Conservation (phyloP, 768 basidiomycete genomes). For the Termitomyces sp. region DNA sequence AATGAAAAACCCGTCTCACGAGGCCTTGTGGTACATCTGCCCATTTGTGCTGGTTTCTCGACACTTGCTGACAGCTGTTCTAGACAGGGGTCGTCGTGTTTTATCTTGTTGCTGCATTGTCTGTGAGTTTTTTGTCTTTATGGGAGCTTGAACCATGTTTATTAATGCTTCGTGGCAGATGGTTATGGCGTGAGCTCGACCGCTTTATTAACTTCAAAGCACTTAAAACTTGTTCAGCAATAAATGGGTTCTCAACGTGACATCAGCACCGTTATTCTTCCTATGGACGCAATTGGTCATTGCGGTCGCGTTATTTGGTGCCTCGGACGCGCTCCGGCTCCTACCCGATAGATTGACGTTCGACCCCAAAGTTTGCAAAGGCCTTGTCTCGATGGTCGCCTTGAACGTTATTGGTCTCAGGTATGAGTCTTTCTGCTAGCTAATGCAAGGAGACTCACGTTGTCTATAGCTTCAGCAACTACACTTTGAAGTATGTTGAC, state of each 20-base stretch:
- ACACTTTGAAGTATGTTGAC: conserved; percentile 89
- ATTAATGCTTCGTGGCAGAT: conserved; percentile 43
- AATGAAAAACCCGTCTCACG: conserved; percentile 33
- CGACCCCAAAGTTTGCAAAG: conserved; percentile 61
- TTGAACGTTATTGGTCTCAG: conserved; percentile 83
- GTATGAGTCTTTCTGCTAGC: conserved; percentile 30
- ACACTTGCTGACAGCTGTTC: not conserved
- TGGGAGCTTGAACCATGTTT: not conserved
- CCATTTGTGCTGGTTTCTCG: not conserved
- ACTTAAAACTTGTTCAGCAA: conserved; percentile 42
- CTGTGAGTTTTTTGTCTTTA: conserved; percentile 47
- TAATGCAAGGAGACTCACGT: not conserved
- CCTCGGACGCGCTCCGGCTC: conserved; percentile 56
- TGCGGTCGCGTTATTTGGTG: conserved; percentile 69
- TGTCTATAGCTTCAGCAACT: conserved; percentile 71
- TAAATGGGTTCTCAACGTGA: conserved; percentile 85
- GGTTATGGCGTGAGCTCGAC: conserved; percentile 73
- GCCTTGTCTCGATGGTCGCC: conserved; percentile 67
- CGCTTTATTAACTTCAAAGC: not conserved
- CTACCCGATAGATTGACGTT: conserved; percentile 65
- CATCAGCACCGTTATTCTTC: conserved; percentile 80
- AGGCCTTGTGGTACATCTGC: conserved; percentile 35
- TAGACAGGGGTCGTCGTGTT: conserved; percentile 76
- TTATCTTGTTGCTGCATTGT: conserved; percentile 84
- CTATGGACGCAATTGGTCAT: conserved; percentile 76